These are phyloP conservation scores for Fusarium mundagurra DNA, from an alignment of 2,329 filamentous ascomycete genomes.

Conservation along the genomic window DNA sequence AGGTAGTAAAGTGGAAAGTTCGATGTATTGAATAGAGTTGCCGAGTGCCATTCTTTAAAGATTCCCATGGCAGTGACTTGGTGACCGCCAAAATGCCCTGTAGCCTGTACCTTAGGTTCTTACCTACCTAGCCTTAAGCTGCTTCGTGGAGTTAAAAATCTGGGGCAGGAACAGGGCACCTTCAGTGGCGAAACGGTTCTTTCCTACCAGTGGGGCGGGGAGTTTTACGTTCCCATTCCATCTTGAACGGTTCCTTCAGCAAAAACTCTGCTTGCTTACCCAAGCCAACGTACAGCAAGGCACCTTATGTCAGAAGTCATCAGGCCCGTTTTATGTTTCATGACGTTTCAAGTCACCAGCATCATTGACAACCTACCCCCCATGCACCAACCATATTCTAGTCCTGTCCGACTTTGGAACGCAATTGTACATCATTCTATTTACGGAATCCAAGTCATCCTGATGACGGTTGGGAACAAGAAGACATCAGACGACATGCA, in stretches of 20 bases:
- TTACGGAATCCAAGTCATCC: background rate
- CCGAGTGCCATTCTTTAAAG: background rate
- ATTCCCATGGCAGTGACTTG: background rate
- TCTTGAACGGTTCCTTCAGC: slow-evolving; percentile 2
- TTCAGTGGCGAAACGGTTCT: slow-evolving; percentile 35
- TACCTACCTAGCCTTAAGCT: background rate
- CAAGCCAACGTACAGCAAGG: slow-evolving; percentile 11
- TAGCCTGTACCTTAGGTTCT: background rate
- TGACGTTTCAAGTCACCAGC: slow-evolving; percentile 23
- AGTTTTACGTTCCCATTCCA: slow-evolving; percentile 32
- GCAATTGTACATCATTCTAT: background rate
- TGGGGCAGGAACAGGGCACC: slow-evolving; percentile 17
- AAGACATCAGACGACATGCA: background rate
- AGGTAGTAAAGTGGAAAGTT: background rate
- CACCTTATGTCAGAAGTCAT: background rate
- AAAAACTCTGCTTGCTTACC: slow-evolving; percentile 12
- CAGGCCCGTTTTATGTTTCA: slow-evolving; percentile 27
- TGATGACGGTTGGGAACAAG: background rate
- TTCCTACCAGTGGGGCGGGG: slow-evolving; percentile 28
- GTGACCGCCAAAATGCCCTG: background rate
- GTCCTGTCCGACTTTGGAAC: background rate
- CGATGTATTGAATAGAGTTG: background rate
- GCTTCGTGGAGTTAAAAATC: slow-evolving; percentile 34
- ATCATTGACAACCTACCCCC: slow-evolving; percentile 13
- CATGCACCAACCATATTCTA: slow-evolving; percentile 7